A percentile compares a stretch with the other conserved stretches of the same genome.
These are phyloP conservation scores for Colletotrichum gloeosporioides DNA, from an alignment of 2,329 filamentous ascomycete genomes.

Conservation along the genomic window DNA sequence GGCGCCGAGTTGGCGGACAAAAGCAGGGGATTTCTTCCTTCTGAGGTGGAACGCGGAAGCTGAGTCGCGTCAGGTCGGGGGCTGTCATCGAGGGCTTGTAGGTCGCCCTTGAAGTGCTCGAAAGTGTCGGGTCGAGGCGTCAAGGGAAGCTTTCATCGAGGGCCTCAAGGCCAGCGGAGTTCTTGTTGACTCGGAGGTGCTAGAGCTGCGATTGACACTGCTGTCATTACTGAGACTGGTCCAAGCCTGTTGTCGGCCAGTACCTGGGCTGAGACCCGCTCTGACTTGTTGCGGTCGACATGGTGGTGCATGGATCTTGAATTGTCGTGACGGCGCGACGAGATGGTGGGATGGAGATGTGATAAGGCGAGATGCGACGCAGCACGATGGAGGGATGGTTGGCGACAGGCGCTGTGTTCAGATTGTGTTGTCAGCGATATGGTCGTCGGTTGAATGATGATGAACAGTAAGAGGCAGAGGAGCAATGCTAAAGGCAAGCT, in stretches of 20 bases:
- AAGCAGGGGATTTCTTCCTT: too few species aligned
- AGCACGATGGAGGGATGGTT: neutral
- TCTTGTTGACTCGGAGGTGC: neutral
- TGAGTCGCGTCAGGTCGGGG: too few species aligned
- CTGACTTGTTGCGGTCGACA: neutral
- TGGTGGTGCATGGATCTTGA: neutral
- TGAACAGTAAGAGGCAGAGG: neutral
- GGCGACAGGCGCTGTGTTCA: neutral
- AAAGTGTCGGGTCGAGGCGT: neutral
- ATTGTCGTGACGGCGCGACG: neutral
- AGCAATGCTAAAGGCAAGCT: neutral
- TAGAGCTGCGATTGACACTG: neutral
- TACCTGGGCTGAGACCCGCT: neutral
- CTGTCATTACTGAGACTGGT: neutral
- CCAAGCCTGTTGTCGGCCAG: neutral
- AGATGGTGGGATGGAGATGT: neutral
- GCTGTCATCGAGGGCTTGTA: neutral
- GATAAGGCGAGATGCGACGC: neutral
- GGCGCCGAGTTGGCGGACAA: too few species aligned
- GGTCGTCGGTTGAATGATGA: neutral
- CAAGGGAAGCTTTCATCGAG: neutral
- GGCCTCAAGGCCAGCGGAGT: neutral
- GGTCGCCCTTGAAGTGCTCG: neutral
- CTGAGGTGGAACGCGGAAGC: too few species aligned
- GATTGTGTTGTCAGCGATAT: neutral